These are phyloP conservation scores for Lepiota venenata DNA, from an alignment of 768 basidiomycete genomes.

Conservation along the genomic window DNA sequence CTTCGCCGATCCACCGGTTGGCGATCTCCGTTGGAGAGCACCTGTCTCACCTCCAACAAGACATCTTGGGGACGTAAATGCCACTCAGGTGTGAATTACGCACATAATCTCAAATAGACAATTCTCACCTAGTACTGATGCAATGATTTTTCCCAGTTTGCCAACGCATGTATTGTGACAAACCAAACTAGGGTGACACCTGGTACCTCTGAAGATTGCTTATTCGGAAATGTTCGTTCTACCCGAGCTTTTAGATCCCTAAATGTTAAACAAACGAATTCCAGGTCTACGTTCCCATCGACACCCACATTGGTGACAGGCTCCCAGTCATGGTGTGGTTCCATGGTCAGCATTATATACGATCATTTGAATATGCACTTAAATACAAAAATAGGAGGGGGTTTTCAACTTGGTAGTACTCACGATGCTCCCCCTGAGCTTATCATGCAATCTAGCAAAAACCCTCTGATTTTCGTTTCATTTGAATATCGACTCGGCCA, in stretches of 20 bases:
- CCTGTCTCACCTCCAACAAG: conserved; percentile 34
- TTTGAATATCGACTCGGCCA: conserved; percentile 41
- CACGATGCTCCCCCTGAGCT: conserved; percentile 28
- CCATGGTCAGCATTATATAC: conserved; percentile 27
- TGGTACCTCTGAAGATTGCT: conserved; percentile 37
- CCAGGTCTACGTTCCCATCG: conserved; percentile 34
- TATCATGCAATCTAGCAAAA: conserved; percentile 25
- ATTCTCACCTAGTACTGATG: background rate
- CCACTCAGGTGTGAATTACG: conserved; percentile 25
- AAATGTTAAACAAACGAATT: too few relatives aligned
- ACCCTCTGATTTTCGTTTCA: conserved; percentile 36
- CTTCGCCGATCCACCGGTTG: conserved; percentile 40
- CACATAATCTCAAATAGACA: background rate
- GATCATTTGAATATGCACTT: background rate
- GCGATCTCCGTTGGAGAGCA: conserved; percentile 37
- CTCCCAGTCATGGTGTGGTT: conserved; percentile 41
- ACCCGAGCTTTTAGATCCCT: too few relatives aligned
- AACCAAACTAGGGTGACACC: conserved; percentile 24
- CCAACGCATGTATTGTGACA: conserved; percentile 29
- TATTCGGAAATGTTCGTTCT: conserved; percentile 36
- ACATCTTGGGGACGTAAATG: conserved; percentile 33
- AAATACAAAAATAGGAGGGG: conserved; percentile 29
- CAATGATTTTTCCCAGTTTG: conserved; percentile 25
- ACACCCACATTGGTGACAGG: conserved; percentile 16
- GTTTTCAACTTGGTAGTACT: conserved; percentile 35